Evolutionary conservation across 2,329 filamentous ascomycete species (phyloP), one percentile per base, ranked within the genome.

Genomic region (Fusarium torulosum): DNA sequence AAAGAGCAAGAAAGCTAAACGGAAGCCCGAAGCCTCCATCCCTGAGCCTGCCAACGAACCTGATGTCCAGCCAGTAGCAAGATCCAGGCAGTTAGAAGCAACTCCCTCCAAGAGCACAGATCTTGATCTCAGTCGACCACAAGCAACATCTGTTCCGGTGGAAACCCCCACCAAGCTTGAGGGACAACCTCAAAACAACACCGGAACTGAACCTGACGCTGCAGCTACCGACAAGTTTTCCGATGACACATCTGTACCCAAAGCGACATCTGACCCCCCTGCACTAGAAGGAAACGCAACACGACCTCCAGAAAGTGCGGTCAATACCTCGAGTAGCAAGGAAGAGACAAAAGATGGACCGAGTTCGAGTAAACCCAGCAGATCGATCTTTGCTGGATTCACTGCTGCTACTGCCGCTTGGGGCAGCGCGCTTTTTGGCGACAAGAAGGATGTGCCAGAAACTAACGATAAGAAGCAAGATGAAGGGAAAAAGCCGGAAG

Each of bases 401-500:
- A 60, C 60, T 20, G 50, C 55, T 7, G 53, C 66, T 27, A 55
- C 65, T 41, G 77, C 70, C 46, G 76, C 64, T 27, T 67, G 65
- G 7, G 77, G 76, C 14, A 45, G 45, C 44, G 42, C 54, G 11
- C 42, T 41, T 29, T 17, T 41, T 4, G 38, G 46, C 19, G 74
- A 77, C 53, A 78, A 20, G 75, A 63, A 13, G 66, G 66, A 35
- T 77, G 67, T 41, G 77, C 35, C 7, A 37, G 17, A 77, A 58
- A 76, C 77, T 61, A 78, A 76, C 63, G 79, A 79, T 53, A 77
- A 79, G 49, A 78, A 78, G 63, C 79, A 61, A 6, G 46, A 65
- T 13, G 56, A 61, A 19, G 62, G 31, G 35, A 54, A 47, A 23
- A 61, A 17, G 13, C 15, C 23, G 17, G 37, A 52, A 44, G 46